Base-by-base conservation (phyloP, 139 green algal species). In the Micromonas commoda region DNA sequence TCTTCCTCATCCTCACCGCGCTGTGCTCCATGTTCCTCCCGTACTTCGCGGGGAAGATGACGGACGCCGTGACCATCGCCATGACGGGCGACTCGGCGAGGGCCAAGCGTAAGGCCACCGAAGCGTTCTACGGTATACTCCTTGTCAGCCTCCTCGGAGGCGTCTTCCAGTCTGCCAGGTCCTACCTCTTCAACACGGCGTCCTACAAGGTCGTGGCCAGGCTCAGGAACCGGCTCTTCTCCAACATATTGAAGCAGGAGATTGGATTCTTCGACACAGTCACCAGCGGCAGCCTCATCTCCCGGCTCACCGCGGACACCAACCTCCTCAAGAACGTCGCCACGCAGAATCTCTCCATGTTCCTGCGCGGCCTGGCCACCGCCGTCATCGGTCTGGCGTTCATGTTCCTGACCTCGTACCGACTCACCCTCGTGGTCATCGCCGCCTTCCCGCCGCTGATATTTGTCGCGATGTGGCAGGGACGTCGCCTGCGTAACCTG, bases 321-420 rank as follows among this genome's bases (percentile, higher is more conserved):
- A 88, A 84, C 26, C 90, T 85, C 0, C 90, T 96, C 19, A 45
- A 73, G 66, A 52, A 73, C 31, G 66, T 31, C 66, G 66, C 66
- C 26, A 73, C 66, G 66, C 77, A 95, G 29, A 94, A 95, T 83
- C 76, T 94, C 21, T 95, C 94, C 81, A 85, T 96, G 20, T 77
- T 90, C 52, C 68, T 94, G 72, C 83, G 91, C 21, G 83, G 76
- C 0, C 2, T 63, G 19, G 64, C 66, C 6, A 85, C 91, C 81
- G 88, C 86, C 3, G 82, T 81, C 23, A 85, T 93, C 72, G 88
- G 94, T 64, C 80, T 96, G 54, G 82, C 78, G 0, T 96, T 97
- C 81, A 97, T 97, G 92, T 91, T 95, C 64, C 35, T 54, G 0
- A 87, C 90, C 34, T 87, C 70, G 52, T 96, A 91, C 91, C 85